Evolutionary conservation across 768 basidiomycete species (phyloP).

Genomic region (Thelephora aurantiotincta): DNA sequence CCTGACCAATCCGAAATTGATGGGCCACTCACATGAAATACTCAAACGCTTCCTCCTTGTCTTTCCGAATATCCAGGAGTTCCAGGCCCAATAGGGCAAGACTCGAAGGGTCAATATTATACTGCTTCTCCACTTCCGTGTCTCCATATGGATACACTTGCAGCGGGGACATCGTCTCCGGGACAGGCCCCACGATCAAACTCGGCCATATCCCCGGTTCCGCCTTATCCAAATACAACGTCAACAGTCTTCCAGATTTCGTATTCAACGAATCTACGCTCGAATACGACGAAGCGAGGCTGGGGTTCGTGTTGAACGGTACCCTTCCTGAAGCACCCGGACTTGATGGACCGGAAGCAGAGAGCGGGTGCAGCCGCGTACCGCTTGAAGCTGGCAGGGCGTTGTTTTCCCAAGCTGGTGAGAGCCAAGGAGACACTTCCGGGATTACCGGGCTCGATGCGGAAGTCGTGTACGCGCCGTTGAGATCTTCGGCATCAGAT

Average conservation of each 20-base stretch:
- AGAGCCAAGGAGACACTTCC: conserved; percentile 6
- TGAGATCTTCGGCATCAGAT: conserved; percentile 58
- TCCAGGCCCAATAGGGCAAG: conserved; percentile 59
- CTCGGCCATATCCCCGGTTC: conserved; percentile 76
- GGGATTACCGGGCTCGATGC: no score
- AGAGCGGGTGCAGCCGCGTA: conserved; percentile 18
- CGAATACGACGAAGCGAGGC: conserved; percentile 60
- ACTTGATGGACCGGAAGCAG: conserved; percentile 45
- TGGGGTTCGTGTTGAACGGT: conserved; percentile 23
- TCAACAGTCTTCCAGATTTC: conserved; percentile 50
- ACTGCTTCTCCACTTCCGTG: conserved; percentile 35
- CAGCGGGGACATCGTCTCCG: conserved; percentile 41
- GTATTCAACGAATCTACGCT: conserved; percentile 61
- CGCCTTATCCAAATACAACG: conserved; percentile 70
- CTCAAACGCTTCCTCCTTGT: conserved; percentile 69
- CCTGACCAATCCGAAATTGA: conserved; percentile 1
- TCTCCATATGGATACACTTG: conserved; percentile 34
- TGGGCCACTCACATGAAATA: conserved; percentile 49
- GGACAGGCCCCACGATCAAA: conserved; percentile 61
- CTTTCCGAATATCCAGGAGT: conserved; percentile 57
- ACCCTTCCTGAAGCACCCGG: conserved; percentile 9
- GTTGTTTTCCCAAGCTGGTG: conserved; percentile 6
- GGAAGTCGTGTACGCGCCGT: conserved; percentile 31
- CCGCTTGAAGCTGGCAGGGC: conserved; percentile 4
- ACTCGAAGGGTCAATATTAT: conserved; percentile 82